These are phyloP conservation scores for Fomitopsis betulina DNA, from an alignment of 1,284 basidiomycete species.

Conservation along the genomic window DNA sequence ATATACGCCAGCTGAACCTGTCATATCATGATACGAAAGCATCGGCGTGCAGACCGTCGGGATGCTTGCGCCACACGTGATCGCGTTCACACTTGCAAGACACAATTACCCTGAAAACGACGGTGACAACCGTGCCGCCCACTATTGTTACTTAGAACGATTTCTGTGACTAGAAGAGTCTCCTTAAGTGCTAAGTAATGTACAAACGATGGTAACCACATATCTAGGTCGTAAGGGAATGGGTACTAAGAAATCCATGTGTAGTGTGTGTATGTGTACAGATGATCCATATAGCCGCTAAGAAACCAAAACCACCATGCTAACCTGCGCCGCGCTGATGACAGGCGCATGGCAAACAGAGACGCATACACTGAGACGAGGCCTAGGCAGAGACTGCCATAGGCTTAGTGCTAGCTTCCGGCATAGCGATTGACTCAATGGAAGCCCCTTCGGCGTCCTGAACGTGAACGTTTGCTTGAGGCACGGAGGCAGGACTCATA, in stretches of 20 bases:
- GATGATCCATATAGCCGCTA: neutral
- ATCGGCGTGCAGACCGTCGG: no score
- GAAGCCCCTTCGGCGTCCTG: conserved; percentile 8
- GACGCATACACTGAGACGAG: neutral
- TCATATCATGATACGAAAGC: no score
- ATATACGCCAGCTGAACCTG: no score
- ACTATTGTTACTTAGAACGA: no score
- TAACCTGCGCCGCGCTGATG: neutral
- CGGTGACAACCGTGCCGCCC: no score
- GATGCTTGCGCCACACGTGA: no score
- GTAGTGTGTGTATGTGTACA: neutral
- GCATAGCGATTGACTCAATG: neutral
- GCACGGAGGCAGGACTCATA: conserved; percentile 28
- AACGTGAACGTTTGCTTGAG: conserved; percentile 17
- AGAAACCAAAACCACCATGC: neutral
- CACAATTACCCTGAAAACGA: no score
- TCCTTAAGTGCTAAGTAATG: neutral
- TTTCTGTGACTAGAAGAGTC: no score
- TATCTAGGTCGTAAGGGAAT: neutral
- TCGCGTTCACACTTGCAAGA: no score
- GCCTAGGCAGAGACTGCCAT: neutral
- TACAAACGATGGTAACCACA: neutral
- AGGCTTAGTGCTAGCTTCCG: neutral
- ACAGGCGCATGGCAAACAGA: neutral
- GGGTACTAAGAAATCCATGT: neutral